Conservation (phyloP, 2,329 filamentous ascomycete species). For the Microcyclospora pomicola region DNA sequence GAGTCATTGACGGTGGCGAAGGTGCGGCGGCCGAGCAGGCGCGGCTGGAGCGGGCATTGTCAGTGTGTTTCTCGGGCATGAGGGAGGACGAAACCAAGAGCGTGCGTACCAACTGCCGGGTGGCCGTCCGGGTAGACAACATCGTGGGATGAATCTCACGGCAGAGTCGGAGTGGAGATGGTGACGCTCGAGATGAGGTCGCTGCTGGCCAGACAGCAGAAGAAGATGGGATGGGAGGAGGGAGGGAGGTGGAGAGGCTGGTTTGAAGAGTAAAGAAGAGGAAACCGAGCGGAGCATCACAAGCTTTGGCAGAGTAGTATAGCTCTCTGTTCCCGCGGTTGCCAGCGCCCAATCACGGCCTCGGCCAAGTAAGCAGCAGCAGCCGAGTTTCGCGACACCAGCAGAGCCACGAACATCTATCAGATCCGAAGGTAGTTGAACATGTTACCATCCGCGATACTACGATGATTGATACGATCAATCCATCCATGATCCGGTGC, state of each 20-base stretch:
- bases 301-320: no score
- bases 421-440: no score
- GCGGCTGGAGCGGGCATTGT: slow-evolving; percentile 14
- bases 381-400: no score
- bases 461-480: no score
- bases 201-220: slow-evolving; percentile 11
- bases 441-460: no score
- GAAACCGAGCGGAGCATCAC: slow-evolving; percentile 5
- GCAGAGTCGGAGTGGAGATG: slow-evolving; percentile 5
- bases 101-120: slow-evolving; percentile 27
- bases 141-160: slow-evolving; percentile 15
- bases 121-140: slow-evolving; percentile 24
- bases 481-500: no score
- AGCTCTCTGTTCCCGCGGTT: no score
- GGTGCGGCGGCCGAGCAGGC: slow-evolving; percentile 40
- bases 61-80: slow-evolving; percentile 4
- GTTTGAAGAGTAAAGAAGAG: slow-evolving; percentile 5
- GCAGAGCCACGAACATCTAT: no score
- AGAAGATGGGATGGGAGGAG: slow-evolving; percentile 7
- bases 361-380: no score
- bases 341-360: no score
- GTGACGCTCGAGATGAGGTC: slow-evolving; percentile 5
- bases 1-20: slow-evolving; percentile 80
- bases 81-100: neutral
- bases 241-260: neutral